These are phyloP conservation scores for Aleurites moluccanus DNA, from an alignment of 441 rosid genomes.

Conservation along the genomic window DNA sequence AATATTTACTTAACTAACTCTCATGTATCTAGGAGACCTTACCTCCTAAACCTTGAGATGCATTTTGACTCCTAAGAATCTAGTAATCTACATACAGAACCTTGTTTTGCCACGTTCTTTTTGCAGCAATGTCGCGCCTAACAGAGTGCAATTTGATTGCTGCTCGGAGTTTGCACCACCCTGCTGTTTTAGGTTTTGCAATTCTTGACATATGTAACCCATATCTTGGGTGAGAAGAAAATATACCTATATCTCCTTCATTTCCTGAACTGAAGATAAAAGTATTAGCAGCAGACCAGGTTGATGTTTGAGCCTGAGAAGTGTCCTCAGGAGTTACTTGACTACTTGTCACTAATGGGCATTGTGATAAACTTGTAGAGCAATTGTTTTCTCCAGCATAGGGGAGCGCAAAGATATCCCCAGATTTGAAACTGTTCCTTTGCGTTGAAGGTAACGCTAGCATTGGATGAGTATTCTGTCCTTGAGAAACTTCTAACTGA, in stretches of 20 bases:
- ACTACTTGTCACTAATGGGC: constrained; percentile 10
- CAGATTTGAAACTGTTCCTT: constrained; percentile 40
- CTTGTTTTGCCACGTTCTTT: constrained; percentile 30
- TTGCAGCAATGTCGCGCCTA: constrained; percentile 32
- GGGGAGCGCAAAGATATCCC: constrained; percentile 13
- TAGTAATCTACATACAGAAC: constrained; percentile 25
- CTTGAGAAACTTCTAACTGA: constrained; percentile 18
- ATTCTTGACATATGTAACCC: constrained; percentile 28
- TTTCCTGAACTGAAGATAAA: constrained; percentile 15
- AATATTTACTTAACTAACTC: neutral
- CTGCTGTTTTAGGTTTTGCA: constrained; percentile 40
- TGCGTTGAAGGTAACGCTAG: constrained; percentile 12
- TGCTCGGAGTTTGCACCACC: constrained; percentile 73
- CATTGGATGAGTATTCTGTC: constrained; percentile 14
- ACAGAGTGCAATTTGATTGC: constrained; percentile 39
- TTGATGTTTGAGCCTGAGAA: constrained; percentile 24
- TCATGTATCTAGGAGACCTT: constrained; percentile 14
- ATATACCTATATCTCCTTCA: constrained; percentile 21
- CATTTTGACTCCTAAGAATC: constrained; percentile 10
- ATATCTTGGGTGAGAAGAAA: constrained; percentile 31
- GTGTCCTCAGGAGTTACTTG: constrained; percentile 13
- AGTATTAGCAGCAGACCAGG: constrained; percentile 24
- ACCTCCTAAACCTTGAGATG: constrained; percentile 18
- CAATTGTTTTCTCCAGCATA: constrained; percentile 25
- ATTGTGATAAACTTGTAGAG: constrained; percentile 12